These are phyloP conservation scores for Acanthamoeba lenticulata DNA, from an alignment of 208 protist species.

Conservation along the genomic window DNA sequence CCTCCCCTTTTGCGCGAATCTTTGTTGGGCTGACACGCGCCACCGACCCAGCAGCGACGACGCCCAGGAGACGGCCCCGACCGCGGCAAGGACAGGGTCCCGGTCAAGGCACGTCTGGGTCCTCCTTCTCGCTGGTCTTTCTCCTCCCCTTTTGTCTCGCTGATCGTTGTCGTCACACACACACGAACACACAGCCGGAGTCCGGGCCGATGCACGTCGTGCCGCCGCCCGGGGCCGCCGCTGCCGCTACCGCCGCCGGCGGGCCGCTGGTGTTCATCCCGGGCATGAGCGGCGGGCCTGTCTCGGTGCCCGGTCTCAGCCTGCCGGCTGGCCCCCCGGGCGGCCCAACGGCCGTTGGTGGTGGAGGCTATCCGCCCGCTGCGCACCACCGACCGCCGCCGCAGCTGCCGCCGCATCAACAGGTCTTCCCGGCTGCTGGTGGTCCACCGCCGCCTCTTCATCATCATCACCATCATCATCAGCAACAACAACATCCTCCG, in stretches of 20 bases:
- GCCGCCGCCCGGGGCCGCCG: neutral
- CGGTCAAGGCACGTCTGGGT: no score
- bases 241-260: neutral
- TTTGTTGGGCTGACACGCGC: neutral
- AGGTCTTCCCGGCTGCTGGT: no score
- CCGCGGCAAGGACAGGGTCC: neutral
- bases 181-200: no score
- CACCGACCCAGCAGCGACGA: neutral
- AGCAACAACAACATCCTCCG: neutral
- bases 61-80: neutral
- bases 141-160: neutral
- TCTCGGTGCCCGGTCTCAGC: no score
- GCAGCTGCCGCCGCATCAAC: no score
- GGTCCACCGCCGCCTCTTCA: no score
- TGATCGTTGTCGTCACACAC: neutral
- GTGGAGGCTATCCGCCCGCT: no score
- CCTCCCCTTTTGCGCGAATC: neutral
- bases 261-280: neutral
- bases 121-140: no score
- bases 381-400: no score
- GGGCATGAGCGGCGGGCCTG: neutral
- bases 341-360: no score
- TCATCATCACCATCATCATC: neutral
- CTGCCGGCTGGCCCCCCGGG: neutral
- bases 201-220: neutral